phyloP scores from a whole-genome alignment of 768 basidiomycete genomes.

The Suillus subalutaceus region DNA sequence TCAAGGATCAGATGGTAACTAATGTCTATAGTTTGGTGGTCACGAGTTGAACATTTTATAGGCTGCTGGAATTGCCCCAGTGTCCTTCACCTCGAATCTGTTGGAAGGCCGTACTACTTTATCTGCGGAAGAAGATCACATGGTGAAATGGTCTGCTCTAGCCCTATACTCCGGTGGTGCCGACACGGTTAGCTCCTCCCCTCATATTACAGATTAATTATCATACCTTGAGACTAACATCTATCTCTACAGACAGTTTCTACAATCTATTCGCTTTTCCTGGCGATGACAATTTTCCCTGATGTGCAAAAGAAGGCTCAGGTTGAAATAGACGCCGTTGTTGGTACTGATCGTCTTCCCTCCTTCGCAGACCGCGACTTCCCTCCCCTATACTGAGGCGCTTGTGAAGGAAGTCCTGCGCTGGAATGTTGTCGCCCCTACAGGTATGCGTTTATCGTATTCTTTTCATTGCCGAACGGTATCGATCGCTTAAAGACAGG shows the following conservation, averaged over 20 bases:
- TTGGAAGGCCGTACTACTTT: conserved; percentile 40
- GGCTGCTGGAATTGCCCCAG: conserved; percentile 50
- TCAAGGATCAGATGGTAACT: conserved; percentile 62
- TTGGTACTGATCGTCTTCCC: conserved; percentile 64
- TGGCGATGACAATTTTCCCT: conserved; percentile 62
- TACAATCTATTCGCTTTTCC: conserved; percentile 60
- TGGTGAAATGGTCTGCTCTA: conserved; percentile 33
- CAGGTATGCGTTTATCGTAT: conserved; percentile 47
- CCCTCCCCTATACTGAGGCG: conserved; percentile 64
- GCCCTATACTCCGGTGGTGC: conserved; percentile 61
- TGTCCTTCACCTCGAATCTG: conserved; percentile 57
- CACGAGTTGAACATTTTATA: conserved; percentile 25
- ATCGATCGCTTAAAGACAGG: conserved; percentile 10
- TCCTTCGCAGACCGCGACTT: conserved; percentile 58
- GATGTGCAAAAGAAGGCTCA: conserved; percentile 62
- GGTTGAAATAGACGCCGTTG: conserved; percentile 59
- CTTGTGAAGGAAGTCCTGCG: conserved; percentile 59
- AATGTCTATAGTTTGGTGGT: background rate
- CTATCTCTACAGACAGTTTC: conserved; percentile 56
- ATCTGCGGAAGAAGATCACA: background rate
- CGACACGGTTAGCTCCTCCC: conserved; percentile 36
- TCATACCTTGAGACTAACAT: conserved; percentile 4
- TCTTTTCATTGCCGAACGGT: conserved; percentile 40
- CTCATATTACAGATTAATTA: background rate
- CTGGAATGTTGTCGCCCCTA: conserved; percentile 43